phyloP scores from a whole-genome alignment of 805 yeast genomes.

The Zygosaccharomyces bisporus region DNA sequence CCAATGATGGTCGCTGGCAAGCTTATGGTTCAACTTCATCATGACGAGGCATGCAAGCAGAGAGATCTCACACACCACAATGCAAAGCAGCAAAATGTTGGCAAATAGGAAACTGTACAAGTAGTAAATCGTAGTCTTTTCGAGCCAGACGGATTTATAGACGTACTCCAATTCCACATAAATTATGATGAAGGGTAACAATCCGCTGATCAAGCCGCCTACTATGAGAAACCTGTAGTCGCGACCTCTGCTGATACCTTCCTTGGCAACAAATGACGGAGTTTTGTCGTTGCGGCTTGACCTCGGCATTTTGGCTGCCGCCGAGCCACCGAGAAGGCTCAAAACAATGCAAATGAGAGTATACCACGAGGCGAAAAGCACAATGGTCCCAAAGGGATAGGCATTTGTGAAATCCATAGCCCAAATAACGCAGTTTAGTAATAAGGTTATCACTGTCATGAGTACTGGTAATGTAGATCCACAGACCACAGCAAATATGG shows the following conservation, averaged over 20 bases:
- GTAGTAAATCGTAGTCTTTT: constrained; percentile 72
- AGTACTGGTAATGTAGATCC: constrained; percentile 48
- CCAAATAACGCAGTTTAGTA: constrained; percentile 69
- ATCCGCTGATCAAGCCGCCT: constrained; percentile 49
- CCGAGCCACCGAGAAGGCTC: constrained; percentile 63
- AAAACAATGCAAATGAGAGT: constrained; percentile 69
- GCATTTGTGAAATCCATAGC: constrained; percentile 71
- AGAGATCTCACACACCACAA: constrained; percentile 68
- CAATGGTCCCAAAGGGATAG: constrained; percentile 71
- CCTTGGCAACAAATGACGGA: background rate
- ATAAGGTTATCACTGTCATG: constrained; percentile 47
- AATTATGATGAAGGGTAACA: constrained; percentile 75
- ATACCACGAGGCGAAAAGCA: constrained; percentile 56
- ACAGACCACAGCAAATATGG: constrained; percentile 40
- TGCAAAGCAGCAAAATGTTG: constrained; percentile 53
- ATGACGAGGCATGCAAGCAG: constrained; percentile 65
- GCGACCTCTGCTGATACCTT: constrained; percentile 1
- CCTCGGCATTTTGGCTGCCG: constrained; percentile 15
- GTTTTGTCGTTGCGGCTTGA: constrained; percentile 1
- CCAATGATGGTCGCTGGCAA: constrained; percentile 43
- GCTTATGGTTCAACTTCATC: constrained; percentile 33
- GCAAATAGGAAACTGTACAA: constrained; percentile 73
- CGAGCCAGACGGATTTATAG: constrained; percentile 74
- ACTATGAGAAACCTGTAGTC: constrained; percentile 1
- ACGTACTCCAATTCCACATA: constrained; percentile 72